Evolutionary conservation across 768 basidiomycete species (phyloP).

Genomic region (Suillus occidentalis): DNA sequence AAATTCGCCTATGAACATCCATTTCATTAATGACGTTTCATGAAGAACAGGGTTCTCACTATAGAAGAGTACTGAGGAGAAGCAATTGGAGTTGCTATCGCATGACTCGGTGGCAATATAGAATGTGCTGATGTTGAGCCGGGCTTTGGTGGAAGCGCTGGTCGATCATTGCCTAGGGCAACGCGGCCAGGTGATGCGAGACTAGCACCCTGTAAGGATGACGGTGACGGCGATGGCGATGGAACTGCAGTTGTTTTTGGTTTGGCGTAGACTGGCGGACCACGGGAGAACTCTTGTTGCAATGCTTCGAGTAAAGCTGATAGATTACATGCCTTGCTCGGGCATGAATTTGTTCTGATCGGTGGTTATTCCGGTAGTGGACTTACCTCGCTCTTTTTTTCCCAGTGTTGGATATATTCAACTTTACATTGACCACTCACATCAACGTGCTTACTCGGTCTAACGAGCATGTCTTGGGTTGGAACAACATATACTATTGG

Average conservation of each 20-base stretch:
- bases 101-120: conserved; percentile 19
- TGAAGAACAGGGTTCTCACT: background rate
- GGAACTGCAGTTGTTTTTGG: conserved; percentile 42
- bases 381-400: conserved; percentile 79
- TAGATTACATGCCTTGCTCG: conserved; percentile 72
- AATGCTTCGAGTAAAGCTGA: conserved; percentile 71
- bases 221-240: conserved; percentile 16
- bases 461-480: conserved; percentile 86
- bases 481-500: conserved; percentile 93
- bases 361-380: conserved; percentile 6
- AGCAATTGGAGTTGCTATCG: conserved; percentile 9
- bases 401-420: conserved; percentile 77
- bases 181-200: conserved; percentile 19
- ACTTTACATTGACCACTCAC: conserved; percentile 72
- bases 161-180: conserved; percentile 27
- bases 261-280: conserved; percentile 90
- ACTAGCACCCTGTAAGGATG: conserved; percentile 20
- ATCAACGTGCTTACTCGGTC: conserved; percentile 73
- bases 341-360: conserved; percentile 13
- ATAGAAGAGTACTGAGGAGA: conserved; percentile 14
- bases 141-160: conserved; percentile 42
- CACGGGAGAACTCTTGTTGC: conserved; percentile 77
- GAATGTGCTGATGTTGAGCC: conserved; percentile 15
- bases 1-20: conserved; percentile 22
- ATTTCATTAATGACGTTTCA: background rate